A percentile compares a stretch with the other conserved stretches of the same genome.
phyloP scores from a whole-genome alignment of 2,329 filamentous ascomycete genomes.

The Aspergillus pseudoglaucus region DNA sequence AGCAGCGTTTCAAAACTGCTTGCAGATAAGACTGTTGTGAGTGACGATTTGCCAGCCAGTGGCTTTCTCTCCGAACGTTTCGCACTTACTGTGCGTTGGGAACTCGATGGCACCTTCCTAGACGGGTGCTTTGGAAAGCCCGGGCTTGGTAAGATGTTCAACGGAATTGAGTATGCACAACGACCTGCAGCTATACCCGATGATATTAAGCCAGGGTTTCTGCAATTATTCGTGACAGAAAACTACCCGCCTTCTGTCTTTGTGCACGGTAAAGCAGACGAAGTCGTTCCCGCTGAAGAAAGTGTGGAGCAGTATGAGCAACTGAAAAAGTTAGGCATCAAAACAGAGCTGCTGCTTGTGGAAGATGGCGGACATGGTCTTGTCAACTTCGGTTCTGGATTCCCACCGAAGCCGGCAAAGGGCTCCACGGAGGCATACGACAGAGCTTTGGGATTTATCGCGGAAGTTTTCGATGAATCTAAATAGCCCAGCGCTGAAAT shows the following conservation, averaged over 20 bases:
- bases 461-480: conserved; percentile 4
- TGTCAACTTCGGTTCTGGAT: conserved; percentile 4
- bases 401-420: neutral
- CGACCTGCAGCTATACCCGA: conserved; percentile 8
- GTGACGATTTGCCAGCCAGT: conserved; percentile 7
- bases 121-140: conserved; percentile 11
- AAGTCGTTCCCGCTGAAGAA: conserved; percentile 15
- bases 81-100: conserved; percentile 15
- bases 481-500: no score
- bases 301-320: conserved; percentile 13
- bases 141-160: conserved; percentile 7
- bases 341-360: conserved; percentile 11
- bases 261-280: conserved; percentile 16
- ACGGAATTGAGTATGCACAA: conserved; percentile 6
- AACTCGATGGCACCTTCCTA: conserved; percentile 13
- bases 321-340: conserved; percentile 8
- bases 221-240: conserved; percentile 11
- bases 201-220: conserved; percentile 9
- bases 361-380: conserved; percentile 12
- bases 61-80: conserved; percentile 10
- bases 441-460: conserved; percentile 12
- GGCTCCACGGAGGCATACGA: conserved; percentile 11
- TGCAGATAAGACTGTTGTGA: conserved; percentile 13
- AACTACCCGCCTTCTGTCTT: conserved; percentile 14
- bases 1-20: conserved; percentile 6